Conservation (phyloP, 352 stramenopile genomes). For the Aphanomyces astaci region DNA sequence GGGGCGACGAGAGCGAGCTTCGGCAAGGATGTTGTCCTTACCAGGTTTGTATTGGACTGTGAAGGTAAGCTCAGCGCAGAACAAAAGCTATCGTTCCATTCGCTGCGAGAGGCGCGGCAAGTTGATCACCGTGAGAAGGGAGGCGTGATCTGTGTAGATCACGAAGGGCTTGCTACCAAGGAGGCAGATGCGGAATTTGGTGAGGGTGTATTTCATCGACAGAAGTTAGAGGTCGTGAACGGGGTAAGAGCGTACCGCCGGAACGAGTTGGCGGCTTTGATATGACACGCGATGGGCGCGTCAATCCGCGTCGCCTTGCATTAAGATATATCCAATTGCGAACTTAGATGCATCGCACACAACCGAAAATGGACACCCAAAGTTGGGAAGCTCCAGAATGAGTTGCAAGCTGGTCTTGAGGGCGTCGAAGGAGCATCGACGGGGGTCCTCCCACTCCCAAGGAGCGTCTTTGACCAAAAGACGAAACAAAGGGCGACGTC, state of each 20-base stretch:
- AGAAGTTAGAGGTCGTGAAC: no score
- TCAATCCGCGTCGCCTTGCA: neutral
- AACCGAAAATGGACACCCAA: neutral
- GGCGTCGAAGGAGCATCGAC: neutral
- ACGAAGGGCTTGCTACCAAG: no score
- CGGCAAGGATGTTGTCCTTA: no score
- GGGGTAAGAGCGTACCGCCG: neutral
- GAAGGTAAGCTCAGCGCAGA: no score
- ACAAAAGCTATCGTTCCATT: no score
- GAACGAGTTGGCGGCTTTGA: neutral
- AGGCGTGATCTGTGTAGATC: no score
- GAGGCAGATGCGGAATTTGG: no score
- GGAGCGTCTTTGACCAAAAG: slow-evolving; percentile 1
- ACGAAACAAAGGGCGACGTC: slow-evolving; percentile 9
- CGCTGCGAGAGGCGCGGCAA: no score
- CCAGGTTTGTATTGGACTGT: no score
- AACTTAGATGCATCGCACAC: neutral
- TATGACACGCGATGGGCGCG: neutral
- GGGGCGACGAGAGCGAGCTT: no score
- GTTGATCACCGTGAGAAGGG: no score
- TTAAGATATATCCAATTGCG: neutral
- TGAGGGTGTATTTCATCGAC: slow-evolving; percentile 1
- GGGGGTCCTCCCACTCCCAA: neutral
- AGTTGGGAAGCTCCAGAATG: neutral
- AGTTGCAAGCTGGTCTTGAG: neutral